Base-by-base conservation (phyloP, 768 basidiomycete genomes). In the Suillus americanus region DNA sequence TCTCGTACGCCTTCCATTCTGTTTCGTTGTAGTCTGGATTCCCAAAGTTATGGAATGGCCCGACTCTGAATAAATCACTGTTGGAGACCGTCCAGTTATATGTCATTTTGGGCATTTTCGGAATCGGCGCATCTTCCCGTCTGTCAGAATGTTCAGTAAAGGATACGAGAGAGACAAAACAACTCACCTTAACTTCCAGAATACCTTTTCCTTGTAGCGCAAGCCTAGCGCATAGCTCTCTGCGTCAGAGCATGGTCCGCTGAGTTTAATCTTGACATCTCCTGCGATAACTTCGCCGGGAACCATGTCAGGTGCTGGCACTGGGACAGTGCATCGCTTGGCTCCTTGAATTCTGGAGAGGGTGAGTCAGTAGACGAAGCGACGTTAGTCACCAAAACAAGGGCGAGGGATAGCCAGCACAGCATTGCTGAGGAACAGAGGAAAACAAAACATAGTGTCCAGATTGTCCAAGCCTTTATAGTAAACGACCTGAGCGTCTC, bases 251-350 rank as follows among this genome's bases (percentile, higher is more conserved):
- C 61, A 62, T 20, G 23, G 35, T 37, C 61, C 61, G 9, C 37
- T 38, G 18, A 62, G 61, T 20, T 51, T 53, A 25, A 62, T 14
- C 20, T 37, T 62, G 51, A 62, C 53, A 14, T 62, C 33, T 12
- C 61, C 61, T 6, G 37, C 10, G 33, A 62, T 30, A 9, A 62
- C n/a, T 20, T 46, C 33, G 20, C 33, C 50, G 18, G 60, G 60
- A 43, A 61, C 46, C 60, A 61, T 61, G 18, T 61, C 60, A 5
- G 60, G 60, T 53, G 60, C 60, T 40, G 61, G 33, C 51, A 62
- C 10, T 61, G 48, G 10, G 30, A 54, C 18, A 16, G 33, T 25
- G 9, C 23, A 59, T 56, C n/a, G 4, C 4, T 16, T 25, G 7
- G 13, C 13, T 38, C n/a, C 18, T 25, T 38, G 8, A 2, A 25